These are phyloP conservation scores for Schwanniomyces pseudopolymorphus DNA, from an alignment of 805 yeast genomes.

Conservation along the genomic window DNA sequence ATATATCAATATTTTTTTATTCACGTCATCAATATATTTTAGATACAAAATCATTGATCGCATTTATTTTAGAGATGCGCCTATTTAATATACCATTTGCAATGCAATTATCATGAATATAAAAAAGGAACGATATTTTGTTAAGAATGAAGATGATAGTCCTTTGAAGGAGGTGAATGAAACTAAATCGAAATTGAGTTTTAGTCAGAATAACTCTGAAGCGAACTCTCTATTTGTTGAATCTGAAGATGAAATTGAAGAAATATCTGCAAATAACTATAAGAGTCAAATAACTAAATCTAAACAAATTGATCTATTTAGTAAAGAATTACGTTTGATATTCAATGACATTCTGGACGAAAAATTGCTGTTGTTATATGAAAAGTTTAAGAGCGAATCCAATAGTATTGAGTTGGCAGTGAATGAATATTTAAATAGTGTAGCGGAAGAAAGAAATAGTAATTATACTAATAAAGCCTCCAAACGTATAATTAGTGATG, in stretches of 20 bases:
- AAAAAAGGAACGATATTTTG: slow-evolving; percentile 1
- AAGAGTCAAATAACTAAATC: not conserved
- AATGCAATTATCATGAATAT: slow-evolving; percentile 1
- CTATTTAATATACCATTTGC: not conserved
- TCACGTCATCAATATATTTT: too few relatives aligned
- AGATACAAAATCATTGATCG: not conserved
- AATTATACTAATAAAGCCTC: not conserved
- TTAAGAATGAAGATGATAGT: not conserved
- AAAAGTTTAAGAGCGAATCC: slow-evolving; percentile 11
- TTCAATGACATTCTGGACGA: slow-evolving; percentile 13
- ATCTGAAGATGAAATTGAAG: not conserved
- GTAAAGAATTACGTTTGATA: slow-evolving; percentile 10
- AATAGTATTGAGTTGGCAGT: slow-evolving; percentile 18
- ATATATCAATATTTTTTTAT: not conserved
- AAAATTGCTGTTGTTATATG: slow-evolving; percentile 9
- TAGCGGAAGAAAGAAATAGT: slow-evolving; percentile 13
- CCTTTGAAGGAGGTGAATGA: not conserved
- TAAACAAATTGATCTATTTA: slow-evolving; percentile 8
- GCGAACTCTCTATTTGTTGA: not conserved
- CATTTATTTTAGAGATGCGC: not conserved
- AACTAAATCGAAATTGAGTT: not conserved
- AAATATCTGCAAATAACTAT: not conserved
- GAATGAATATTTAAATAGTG: slow-evolving; percentile 44
- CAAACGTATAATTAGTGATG: slow-evolving; percentile 1
- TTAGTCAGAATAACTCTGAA: not conserved